phyloP scores from a whole-genome alignment of 2,329 filamentous ascomycete species.

The Penicillium psychrosexuale region DNA sequence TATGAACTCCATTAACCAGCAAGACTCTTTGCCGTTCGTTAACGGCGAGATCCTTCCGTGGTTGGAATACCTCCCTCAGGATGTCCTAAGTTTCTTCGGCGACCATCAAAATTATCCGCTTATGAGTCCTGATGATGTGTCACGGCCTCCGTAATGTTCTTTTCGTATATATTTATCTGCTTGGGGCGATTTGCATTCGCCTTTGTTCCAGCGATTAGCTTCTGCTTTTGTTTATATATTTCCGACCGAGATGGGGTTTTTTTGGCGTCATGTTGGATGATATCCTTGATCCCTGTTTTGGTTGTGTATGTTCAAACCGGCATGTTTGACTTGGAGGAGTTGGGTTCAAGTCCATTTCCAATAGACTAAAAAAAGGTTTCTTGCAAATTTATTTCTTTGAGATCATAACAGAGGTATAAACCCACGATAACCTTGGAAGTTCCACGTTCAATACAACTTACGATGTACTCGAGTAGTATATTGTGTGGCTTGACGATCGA shows the following conservation, averaged over 20 bases:
- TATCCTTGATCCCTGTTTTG: neutral
- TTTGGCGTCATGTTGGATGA: conserved; percentile 3
- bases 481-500: conserved; percentile 5
- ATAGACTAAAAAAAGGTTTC: neutral
- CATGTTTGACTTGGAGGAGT: neutral
- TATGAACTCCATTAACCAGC: conserved; percentile 58
- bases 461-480: neutral
- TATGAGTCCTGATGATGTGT: conserved; percentile 31
- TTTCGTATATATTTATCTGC: conserved; percentile 15
- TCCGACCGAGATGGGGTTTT: neutral
- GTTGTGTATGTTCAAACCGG: neutral
- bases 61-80: conserved; percentile 69
- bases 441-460: neutral
- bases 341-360: neutral
- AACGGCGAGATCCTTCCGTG: conserved; percentile 66
- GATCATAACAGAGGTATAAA: neutral
- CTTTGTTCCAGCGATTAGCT: neutral
- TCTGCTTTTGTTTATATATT: conserved; percentile 1
- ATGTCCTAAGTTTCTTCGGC: conserved; percentile 58
- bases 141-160: conserved; percentile 21
- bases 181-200: conserved; percentile 9
- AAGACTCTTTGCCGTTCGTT: conserved; percentile 40
- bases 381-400: neutral
- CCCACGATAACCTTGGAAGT: too few species aligned
- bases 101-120: conserved; percentile 36